Base-by-base conservation (phyloP, 306 rosid species). In the Begonia peltatifolia region DNA sequence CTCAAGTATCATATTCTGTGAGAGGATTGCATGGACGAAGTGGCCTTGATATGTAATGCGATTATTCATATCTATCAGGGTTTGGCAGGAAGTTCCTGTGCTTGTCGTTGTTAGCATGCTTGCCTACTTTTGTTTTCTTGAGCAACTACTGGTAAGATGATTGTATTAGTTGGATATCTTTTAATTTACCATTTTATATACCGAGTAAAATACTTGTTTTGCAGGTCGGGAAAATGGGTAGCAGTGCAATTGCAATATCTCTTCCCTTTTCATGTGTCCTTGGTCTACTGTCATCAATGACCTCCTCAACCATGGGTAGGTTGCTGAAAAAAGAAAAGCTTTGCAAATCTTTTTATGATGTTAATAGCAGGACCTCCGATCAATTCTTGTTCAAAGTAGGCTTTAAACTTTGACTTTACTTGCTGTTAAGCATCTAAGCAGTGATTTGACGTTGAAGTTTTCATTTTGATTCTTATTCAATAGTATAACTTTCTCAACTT, bases 1-100 rank as follows among this genome's bases (percentile, higher is more conserved):
- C 23, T 20, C 23, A 20, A 20, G 23, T 20, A 20, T 20, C 23
- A 20, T 3, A 20, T 20, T 20, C 23, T 20, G 2, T 20, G 23
- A 20, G 23, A 20, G 23, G 23, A 20, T 20, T 20, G 23, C 23
- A 2, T 3, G 23, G 23, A 30, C 38, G 38, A 30, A 30, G 38
- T 30, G 38, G 38, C 9, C 38, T 30, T 30, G 38, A 30, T 30
- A 7, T 30, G 38, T 30, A 30, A 30, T 30, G 38, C 9, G 38
- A 30, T 30, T 5, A 30, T 30, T 30, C 38, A 30, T 47, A 47
- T 50, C 54, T 59, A 17, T 42, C 71, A 90, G 95, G 93, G 75
- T 79, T 61, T 90, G 96, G 99, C 96, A 90, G 76, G 99, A 90
- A 63, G 78, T 90, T 14, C 99, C 99, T 1, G 96, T 83, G 61